Base-by-base conservation (phyloP, 306 rosid genomes). In the Heteromeles arbutifolia region DNA sequence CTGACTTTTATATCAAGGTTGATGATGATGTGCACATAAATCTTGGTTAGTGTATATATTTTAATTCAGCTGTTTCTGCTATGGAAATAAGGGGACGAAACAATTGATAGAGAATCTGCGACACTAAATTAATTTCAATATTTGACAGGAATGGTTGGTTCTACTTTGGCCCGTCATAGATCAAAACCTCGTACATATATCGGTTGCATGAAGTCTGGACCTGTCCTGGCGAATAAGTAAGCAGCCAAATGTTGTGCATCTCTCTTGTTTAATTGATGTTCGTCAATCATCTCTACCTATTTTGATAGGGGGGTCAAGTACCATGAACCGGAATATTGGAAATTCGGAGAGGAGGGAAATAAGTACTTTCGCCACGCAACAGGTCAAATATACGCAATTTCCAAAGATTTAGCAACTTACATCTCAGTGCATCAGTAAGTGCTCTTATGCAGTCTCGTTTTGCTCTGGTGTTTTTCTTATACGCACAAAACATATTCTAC, bases 171-270 rank as follows among this genome's bases (percentile, higher is more conserved):
- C 26, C 87, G 91, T 21, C 89, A 85, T 74, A 78, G 91, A 83
- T 87, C 87, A 43, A 87, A 87, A 69, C 81, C 84, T 32, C 91
- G 89, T 54, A 86, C 86, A 5, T 87, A 87, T 74, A 73, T 87
- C 65, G 91, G 91, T 69, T 87, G 91, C 82, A 87, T 87, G 91
- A 87, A 87, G 77, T 87, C 91, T 62, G 91, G 91, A 72, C 89
- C 91, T 28, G 89, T 87, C 58, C 83, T 87, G 19, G 82, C 84
- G 67, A 86, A 87, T 79, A 81, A 85, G 91, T 87, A 84, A 85
- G 89, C 48, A 34, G 43, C 37, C 11, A 32, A 63, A 50, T 41
- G 43, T 32, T 79, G 4, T 70, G 54, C 31, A n/a, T 57, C 17
- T 45, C n/a, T 78, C 22, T 67, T 69, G 24, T 18, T n/a, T 54